Evolutionary conservation across 768 basidiomycete genomes (phyloP).

Genomic region (Trametes gibbosa): DNA sequence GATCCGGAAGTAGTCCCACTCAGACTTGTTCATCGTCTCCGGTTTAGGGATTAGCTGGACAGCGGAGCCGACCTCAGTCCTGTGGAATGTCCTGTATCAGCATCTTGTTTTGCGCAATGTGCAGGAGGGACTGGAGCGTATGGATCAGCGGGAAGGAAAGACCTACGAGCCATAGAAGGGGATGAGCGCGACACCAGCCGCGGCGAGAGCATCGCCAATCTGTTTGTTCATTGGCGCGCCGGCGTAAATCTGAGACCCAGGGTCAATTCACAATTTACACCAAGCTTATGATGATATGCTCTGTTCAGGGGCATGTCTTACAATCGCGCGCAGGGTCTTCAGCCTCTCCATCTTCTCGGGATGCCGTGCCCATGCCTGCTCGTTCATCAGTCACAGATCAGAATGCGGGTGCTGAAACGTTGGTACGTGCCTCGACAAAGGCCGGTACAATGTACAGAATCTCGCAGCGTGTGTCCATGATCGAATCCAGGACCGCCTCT

Average conservation of each 20-base stretch:
- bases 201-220: conserved; percentile 7
- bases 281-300: background rate
- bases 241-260: conserved; percentile 31
- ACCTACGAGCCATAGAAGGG: conserved; percentile 19
- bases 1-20: conserved; percentile 38
- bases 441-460: conserved; percentile 25
- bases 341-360: conserved; percentile 9
- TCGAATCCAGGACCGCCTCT: conserved; percentile 16
- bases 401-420: background rate
- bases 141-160: background rate
- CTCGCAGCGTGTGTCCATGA: conserved; percentile 9
- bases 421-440: conserved; percentile 30
- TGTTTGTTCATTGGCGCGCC: conserved; percentile 37
- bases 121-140: background rate
- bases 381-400: background rate
- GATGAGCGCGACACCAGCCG: conserved; percentile 16
- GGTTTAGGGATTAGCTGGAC: background rate
- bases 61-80: conserved; percentile 19
- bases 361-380: conserved; percentile 23
- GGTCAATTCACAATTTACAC: background rate
- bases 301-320: background rate
- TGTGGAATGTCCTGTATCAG: background rate
- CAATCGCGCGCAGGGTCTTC: conserved; percentile 12
- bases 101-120: too few relatives aligned
- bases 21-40: background rate